A percentile compares a stretch with the other conserved stretches of the same genome.
These are phyloP conservation scores for Aureobasidium lini DNA, from an alignment of 2,329 filamentous ascomycete genomes.

Conservation along the genomic window DNA sequence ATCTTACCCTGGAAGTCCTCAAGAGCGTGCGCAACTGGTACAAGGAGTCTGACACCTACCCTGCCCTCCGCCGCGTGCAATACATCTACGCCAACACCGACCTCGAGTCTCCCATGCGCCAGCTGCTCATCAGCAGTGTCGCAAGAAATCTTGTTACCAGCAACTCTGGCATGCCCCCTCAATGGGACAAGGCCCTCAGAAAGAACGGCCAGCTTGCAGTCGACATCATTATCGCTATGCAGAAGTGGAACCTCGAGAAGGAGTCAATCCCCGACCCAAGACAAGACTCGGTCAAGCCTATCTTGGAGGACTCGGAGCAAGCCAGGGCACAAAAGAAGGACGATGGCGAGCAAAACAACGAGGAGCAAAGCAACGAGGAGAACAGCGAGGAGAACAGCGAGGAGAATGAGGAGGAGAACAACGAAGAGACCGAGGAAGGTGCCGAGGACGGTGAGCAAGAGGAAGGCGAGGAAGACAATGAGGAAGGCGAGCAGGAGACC, in stretches of 20 bases:
- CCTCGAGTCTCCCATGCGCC: slow-evolving; percentile 40
- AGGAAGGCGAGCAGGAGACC: slow-evolving; percentile 1
- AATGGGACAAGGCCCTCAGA: slow-evolving; percentile 48
- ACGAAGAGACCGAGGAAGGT: slow-evolving; percentile 16
- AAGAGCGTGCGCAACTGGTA: slow-evolving; percentile 45
- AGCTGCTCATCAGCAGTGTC: slow-evolving; percentile 42
- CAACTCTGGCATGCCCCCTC: slow-evolving; percentile 40
- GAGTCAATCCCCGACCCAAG: slow-evolving; percentile 43
- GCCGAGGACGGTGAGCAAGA: slow-evolving; percentile 15
- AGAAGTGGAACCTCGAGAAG: slow-evolving; percentile 47
- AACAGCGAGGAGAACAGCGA: background rate
- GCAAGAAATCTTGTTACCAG: slow-evolving; percentile 44
- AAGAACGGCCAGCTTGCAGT: slow-evolving; percentile 50
- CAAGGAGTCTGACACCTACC: slow-evolving; percentile 46
- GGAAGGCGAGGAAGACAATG: background rate
- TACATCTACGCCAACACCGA: slow-evolving; percentile 45
- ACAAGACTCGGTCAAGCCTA: slow-evolving; percentile 34
- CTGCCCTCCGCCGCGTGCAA: slow-evolving; percentile 46
- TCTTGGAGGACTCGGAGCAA: slow-evolving; percentile 28
- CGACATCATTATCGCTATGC: slow-evolving; percentile 47
- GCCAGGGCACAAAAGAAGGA: slow-evolving; percentile 19
- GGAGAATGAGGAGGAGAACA: slow-evolving; percentile 20
- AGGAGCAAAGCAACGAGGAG: slow-evolving; percentile 10
- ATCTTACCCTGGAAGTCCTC: slow-evolving; percentile 42
- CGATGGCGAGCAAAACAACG: slow-evolving; percentile 15